Conservation (phyloP, 306 rosid genomes). For the Luffa aegyptiaca region DNA sequence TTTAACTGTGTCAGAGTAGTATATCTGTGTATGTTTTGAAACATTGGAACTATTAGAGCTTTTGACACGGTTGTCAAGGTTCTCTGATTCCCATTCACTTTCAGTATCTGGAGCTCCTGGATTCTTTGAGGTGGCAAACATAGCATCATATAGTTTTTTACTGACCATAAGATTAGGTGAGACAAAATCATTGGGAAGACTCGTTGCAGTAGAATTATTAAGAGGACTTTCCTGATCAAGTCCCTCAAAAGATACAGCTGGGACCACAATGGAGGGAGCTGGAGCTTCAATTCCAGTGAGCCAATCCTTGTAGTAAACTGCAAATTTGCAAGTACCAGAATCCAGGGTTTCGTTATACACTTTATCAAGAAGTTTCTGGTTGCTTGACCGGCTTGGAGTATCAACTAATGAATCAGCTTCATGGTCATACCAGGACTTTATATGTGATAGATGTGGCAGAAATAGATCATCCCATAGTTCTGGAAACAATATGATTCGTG, state of each 20-base stretch:
- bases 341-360: constrained; percentile 56
- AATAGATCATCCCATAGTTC: constrained; percentile 69
- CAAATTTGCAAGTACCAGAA: constrained; percentile 48
- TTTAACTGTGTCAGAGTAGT: constrained; percentile 24
- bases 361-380: constrained; percentile 37
- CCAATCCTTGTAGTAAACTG: constrained; percentile 81
- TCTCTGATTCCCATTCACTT: constrained; percentile 22
- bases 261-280: constrained; percentile 45
- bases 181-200: constrained; percentile 37
- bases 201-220: constrained; percentile 33
- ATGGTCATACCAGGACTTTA: constrained; percentile 49
- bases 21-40: constrained; percentile 24
- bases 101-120: constrained; percentile 24
- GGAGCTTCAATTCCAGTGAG: constrained; percentile 63
- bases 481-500: constrained; percentile 52
- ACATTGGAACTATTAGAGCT: constrained; percentile 33
- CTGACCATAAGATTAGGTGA: constrained; percentile 62
- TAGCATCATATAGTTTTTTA: constrained; percentile 57
- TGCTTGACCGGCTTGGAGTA: constrained; percentile 33
- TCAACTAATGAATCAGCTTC: constrained; percentile 39
- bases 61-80: constrained; percentile 15
- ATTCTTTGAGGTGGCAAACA: constrained; percentile 29
- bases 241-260: constrained; percentile 29
- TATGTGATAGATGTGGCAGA: constrained; percentile 55
- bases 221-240: constrained; percentile 26